These are phyloP conservation scores for Ampelocalamus luodianensis DNA, from an alignment of 176 grass and related monocot genomes.

Conservation along the genomic window DNA sequence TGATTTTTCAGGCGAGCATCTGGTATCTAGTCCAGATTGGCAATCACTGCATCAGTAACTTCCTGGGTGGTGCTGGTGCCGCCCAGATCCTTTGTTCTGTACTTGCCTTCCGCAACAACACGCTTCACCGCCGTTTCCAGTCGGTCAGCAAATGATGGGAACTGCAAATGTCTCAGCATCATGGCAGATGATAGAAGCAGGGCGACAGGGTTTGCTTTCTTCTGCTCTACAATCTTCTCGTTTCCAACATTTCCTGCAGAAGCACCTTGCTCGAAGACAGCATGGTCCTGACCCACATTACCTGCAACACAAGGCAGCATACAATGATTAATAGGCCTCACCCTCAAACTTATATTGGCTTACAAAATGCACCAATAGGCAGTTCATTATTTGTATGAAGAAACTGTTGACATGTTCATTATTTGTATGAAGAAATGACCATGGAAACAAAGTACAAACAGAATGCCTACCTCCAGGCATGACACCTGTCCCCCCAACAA, in stretches of 20 bases:
- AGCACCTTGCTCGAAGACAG: slow-evolving; percentile 96
- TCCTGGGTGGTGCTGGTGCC: slow-evolving; percentile 86
- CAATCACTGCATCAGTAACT: slow-evolving; percentile 81
- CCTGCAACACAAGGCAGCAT: slow-evolving; percentile 50
- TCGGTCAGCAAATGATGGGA: slow-evolving; percentile 88
- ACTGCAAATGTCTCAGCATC: slow-evolving; percentile 93
- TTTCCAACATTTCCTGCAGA: slow-evolving; percentile 91
- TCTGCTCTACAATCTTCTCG: slow-evolving; percentile 68
- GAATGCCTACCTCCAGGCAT: slow-evolving; percentile 89
- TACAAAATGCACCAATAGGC: neutral
- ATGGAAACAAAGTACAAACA: slow-evolving; percentile 30
- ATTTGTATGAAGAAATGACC: neutral
- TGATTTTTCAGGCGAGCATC: slow-evolving; percentile 28
- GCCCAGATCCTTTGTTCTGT: slow-evolving; percentile 83
- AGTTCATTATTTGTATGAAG: neutral
- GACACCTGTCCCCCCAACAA: slow-evolving; percentile 93
- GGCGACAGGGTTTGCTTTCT: slow-evolving; percentile 84
- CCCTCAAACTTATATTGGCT: neutral
- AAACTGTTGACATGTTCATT: neutral
- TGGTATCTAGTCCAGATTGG: slow-evolving; percentile 64
- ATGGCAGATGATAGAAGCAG: slow-evolving; percentile 89
- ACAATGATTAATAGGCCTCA: slow-evolving; percentile 26
- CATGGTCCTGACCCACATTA: slow-evolving; percentile 95
- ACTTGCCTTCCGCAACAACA: slow-evolving; percentile 63
- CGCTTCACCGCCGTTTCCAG: slow-evolving; percentile 81